phyloP scores from a whole-genome alignment of 768 basidiomycete genomes.

The Floccularia luteovirens region DNA sequence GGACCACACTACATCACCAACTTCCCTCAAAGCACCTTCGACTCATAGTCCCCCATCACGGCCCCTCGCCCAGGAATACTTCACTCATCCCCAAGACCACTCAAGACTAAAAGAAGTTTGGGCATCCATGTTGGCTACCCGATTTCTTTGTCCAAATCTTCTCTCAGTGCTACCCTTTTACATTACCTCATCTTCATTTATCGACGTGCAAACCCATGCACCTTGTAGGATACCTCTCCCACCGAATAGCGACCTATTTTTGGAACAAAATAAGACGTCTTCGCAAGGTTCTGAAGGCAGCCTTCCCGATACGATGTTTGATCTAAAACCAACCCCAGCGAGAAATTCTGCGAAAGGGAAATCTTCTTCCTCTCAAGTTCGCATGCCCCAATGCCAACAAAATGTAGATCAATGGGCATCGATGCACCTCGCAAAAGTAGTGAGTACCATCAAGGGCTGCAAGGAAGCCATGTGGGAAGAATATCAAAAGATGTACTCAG shows the following conservation, averaged over 20 bases:
- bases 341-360: constrained; percentile 10
- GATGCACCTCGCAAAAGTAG: constrained; percentile 59
- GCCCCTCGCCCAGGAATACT: constrained; percentile 5
- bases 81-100: constrained; percentile 50
- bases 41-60: not conserved
- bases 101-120: constrained; percentile 53
- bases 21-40: constrained; percentile 14
- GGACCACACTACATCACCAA: constrained; percentile 12
- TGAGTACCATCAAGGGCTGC: constrained; percentile 51
- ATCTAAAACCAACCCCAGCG: constrained; percentile 8
- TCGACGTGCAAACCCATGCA: constrained; percentile 40
- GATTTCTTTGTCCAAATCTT: constrained; percentile 47
- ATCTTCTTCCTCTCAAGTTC: constrained; percentile 7
- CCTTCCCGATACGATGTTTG: constrained; percentile 12
- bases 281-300: constrained; percentile 8
- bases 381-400: constrained; percentile 3
- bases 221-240: constrained; percentile 48
- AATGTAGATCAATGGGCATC: constrained; percentile 26
- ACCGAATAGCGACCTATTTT: constrained; percentile 29
- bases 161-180: constrained; percentile 63
- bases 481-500: constrained; percentile 43
- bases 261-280: constrained; percentile 1
- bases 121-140: constrained; percentile 55
- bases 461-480: constrained; percentile 66
- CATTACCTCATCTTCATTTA: constrained; percentile 46